Percentiles rank a stretch among this genome's conserved stretches.
phyloP scores from a whole-genome alignment of 2,329 filamentous ascomycete genomes.

The Xylariaceae sp. region DNA sequence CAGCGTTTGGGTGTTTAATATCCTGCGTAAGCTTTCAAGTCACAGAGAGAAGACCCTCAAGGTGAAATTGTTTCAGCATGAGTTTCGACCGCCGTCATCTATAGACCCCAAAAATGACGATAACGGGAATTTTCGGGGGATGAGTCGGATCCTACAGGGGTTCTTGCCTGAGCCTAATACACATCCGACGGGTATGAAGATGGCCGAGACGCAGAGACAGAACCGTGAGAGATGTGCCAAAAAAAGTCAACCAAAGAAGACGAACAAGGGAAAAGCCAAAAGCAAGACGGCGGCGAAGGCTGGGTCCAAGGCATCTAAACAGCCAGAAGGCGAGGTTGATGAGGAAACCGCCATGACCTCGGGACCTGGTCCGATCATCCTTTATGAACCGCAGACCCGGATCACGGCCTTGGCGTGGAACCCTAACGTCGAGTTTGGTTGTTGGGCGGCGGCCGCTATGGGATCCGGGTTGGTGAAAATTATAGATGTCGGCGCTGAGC shows the following conservation, averaged over 20 bases:
- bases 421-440: conserved; percentile 58
- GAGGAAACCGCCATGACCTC: conserved; percentile 22
- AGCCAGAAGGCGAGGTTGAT: conserved; percentile 30
- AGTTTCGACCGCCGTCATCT: conserved; percentile 38
- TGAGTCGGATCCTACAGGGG: conserved; percentile 46
- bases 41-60: conserved; percentile 38
- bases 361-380: conserved; percentile 37
- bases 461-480: conserved; percentile 62
- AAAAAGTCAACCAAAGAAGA: conserved; percentile 28
- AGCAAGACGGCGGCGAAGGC: conserved; percentile 20
- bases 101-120: conserved; percentile 1
- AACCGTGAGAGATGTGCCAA: conserved; percentile 33
- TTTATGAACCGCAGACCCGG: conserved; percentile 59
- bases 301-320: conserved; percentile 19
- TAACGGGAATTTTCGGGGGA: conserved; percentile 36
- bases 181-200: conserved; percentile 38
- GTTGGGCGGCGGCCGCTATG: conserved; percentile 62
- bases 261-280: conserved; percentile 25
- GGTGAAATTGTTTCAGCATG: conserved; percentile 48
- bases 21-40: conserved; percentile 39
- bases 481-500: conserved; percentile 55
- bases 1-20: conserved; percentile 45
- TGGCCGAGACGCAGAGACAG: conserved; percentile 27
- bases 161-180: conserved; percentile 47
- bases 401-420: conserved; percentile 63